Evolutionary conservation across 306 rosid species (phyloP), one percentile per base, ranked within the genome.

Genomic region (Leucaena leucocephala): DNA sequence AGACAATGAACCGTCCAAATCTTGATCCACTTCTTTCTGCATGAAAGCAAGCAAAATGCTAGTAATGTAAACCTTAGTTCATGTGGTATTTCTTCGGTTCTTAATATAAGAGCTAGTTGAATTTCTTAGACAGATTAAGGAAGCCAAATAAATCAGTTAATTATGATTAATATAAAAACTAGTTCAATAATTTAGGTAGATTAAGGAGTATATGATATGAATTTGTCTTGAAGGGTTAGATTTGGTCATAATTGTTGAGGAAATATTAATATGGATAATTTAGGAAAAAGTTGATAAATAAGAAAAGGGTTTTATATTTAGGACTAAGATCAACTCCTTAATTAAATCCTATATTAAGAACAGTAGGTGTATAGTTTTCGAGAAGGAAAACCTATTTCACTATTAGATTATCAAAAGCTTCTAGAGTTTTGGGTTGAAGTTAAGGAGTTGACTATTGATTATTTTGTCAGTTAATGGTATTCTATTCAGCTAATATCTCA

Each of bases 21-120:
- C 78, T 84, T 2, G 98, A 92, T 71, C 92, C 89, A 57, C 75
- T 90, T 85, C 91, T 86, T 84, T 94, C 98, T 94, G 95, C 71
- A 8, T 4, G 44, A 45, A 33, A 35, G n/a, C 49, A 48, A 62
- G 64, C 34, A 87, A 68, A 74, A 45, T 76, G 48, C 5, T 78
- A 66, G 54, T 71, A 42, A 59, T 45, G 42, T 11, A 27, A 27
- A 27, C 0, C 27, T 27, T 27, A 27, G 0, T 0, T 27, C 27
- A 27, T 0, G 1, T 27, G 27, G 27, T 27, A 27, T 27, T 27
- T 27, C 27, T 27, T 27, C 27, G 1, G 27, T 27, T 27, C 27
- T 27, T 27, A 27, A 27, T 27, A 27, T 27, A 27, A 27, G 1
- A 27, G 27, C 1, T 27, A 27, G 27, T 27, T 27, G 27, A 27